These are phyloP conservation scores for Solanum hybrid DNA, from an alignment of 305 asterid genomes.

Conservation along the genomic window DNA sequence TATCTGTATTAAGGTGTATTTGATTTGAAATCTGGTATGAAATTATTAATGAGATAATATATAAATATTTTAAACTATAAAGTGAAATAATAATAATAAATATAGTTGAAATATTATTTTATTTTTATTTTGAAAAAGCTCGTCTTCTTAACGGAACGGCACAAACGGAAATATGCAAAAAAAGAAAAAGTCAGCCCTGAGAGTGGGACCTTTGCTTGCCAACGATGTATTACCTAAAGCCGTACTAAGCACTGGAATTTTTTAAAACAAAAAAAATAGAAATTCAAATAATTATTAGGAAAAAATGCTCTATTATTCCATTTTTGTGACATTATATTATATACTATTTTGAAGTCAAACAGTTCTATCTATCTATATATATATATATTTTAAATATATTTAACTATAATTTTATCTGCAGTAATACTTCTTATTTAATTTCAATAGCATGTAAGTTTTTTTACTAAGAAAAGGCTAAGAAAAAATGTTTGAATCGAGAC, in stretches of 20 bases:
- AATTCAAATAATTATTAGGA: neutral
- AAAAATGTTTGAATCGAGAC: neutral
- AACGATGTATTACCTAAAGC: neutral
- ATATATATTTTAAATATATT: neutral
- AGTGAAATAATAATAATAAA: neutral
- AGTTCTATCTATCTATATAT: neutral
- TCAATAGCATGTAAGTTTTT: neutral
- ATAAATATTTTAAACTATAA: neutral
- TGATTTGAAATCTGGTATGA: neutral
- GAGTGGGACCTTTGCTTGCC: neutral
- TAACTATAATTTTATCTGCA: neutral
- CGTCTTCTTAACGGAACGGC: neutral
- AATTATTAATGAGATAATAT: neutral
- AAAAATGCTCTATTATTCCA: neutral
- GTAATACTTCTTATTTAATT: neutral
- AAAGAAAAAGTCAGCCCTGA: neutral
- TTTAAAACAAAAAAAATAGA: neutral
- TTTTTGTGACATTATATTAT: neutral
- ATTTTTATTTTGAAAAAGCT: neutral
- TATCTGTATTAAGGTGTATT: neutral
- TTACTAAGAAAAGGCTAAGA: neutral
- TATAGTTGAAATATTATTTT: neutral
- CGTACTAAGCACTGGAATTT: neutral
- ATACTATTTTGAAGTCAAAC: neutral
- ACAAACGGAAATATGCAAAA: neutral